Conservation (phyloP, 2,329 filamentous ascomycete species). For the Cytospora schulzeri region DNA sequence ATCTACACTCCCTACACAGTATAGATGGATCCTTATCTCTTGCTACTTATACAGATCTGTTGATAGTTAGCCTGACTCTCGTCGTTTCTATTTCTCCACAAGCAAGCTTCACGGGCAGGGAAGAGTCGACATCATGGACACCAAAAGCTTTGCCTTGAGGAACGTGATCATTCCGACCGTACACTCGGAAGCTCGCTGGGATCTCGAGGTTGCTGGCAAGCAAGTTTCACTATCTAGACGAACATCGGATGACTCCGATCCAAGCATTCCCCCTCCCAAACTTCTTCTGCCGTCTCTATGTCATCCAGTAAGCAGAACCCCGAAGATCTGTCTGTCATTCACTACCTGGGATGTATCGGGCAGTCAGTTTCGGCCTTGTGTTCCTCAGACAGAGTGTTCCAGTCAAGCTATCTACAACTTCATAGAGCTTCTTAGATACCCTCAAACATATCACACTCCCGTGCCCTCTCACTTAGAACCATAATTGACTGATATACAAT, state of each 20-base stretch:
- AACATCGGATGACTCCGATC: slow-evolving; percentile 5
- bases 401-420: no score
- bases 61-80: no score
- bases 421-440: no score
- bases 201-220: slow-evolving; percentile 2
- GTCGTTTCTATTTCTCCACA: no score
- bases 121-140: neutral
- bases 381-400: no score
- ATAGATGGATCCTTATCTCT: neutral
- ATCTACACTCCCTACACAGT: neutral
- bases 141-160: neutral
- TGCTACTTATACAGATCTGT: neutral
- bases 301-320: slow-evolving; percentile 50
- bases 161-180: slow-evolving; percentile 21
- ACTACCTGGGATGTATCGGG: no score
- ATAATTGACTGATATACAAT: neutral
- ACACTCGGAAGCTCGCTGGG: slow-evolving; percentile 6
- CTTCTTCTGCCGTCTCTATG: slow-evolving; percentile 53
- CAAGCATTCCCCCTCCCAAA: slow-evolving; percentile 23
- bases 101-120: neutral
- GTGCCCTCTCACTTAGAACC: neutral
- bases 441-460: neutral
- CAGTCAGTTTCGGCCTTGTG: no score
- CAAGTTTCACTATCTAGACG: neutral
- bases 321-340: no score